Base-by-base conservation (phyloP, 208 protist species). In the Paratrypanosoma confusum region DNA sequence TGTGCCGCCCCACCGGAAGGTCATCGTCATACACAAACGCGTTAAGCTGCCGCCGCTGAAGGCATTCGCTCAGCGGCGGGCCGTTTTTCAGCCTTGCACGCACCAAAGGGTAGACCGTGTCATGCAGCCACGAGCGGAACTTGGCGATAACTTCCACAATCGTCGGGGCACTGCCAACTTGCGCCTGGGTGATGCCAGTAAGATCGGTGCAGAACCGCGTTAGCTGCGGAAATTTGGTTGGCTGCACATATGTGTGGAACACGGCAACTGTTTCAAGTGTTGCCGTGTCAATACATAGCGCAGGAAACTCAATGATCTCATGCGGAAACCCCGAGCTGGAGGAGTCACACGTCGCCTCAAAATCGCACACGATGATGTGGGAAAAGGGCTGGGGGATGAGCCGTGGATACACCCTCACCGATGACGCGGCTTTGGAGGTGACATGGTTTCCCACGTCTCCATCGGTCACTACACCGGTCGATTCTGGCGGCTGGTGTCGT, bases 241-340 rank as follows among this genome's bases (percentile, higher is more conserved):
- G 95, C 18, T 72, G 81, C 8, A 97, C 85, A 57, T 89, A 97
- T 4, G 64, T 48, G 63, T 93, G 89, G 33, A 93, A 93, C 61
- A 92, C 73, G 4, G 75, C 77, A 17, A 82, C 81, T 14, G 81
- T 57, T 44, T 57, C 37, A 28, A 81, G 49, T 24, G 50, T 76
- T 17, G 51, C 50, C 6, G 75, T 78, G 59, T 95, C 77, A 1
- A 97, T 22, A 26, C 90, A 65, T 2, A 98, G 82, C 1, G 93
- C 81, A 6, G 95, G 92, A 34, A 96, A 96, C 62, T 98, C 93
- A 47, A 98, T 97, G 51, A 98, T 97, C 63, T 98, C 95, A 48
- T 97, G 81, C 28, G 70, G 78, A 35, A 71, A 88, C 41, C 68
- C 21, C 18, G 65, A 57, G 38, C 61, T 73, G 47, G 57, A 64